phyloP scores from a whole-genome alignment of 208 protist genomes.

The Wallacemonas sp. region DNA sequence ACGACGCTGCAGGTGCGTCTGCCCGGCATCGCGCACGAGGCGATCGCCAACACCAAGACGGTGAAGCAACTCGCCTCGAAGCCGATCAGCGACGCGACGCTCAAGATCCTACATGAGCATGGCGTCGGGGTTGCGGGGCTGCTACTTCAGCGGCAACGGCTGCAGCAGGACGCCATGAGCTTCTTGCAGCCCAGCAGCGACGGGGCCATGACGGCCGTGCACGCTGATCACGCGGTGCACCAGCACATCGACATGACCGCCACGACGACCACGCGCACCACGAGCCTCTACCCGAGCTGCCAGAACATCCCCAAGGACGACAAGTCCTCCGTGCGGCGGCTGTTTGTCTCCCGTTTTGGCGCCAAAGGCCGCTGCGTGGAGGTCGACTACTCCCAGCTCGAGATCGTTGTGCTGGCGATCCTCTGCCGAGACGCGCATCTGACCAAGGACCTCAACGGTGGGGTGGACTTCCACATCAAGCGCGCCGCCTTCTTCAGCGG shows the following conservation, averaged over 20 bases:
- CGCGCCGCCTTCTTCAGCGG: constrained; percentile 86
- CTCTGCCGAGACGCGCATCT: constrained; percentile 73
- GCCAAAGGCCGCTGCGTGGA: constrained; percentile 74
- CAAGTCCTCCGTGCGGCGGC: constrained; percentile 72
- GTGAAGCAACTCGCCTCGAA: constrained; percentile 40
- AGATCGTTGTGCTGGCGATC: constrained; percentile 83
- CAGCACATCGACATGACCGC: constrained; percentile 86
- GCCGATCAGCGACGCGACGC: constrained; percentile 42
- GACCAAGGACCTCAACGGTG: constrained; percentile 59
- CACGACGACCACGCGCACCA: constrained; percentile 80
- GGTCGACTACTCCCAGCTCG: constrained; percentile 91
- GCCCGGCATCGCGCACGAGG: constrained; percentile 54
- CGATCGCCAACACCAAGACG: constrained; percentile 35
- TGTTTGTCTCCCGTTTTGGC: constrained; percentile 88
- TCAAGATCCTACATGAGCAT: constrained; percentile 48
- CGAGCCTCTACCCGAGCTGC: constrained; percentile 82
- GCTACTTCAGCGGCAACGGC: constrained; percentile 60
- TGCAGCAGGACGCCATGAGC: constrained; percentile 53
- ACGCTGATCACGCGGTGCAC: constrained; percentile 59
- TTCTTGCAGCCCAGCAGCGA: constrained; percentile 50
- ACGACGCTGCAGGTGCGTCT: constrained; percentile 45
- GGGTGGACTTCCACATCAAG: constrained; percentile 89
- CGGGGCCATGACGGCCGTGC: constrained; percentile 56
- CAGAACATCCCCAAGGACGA: constrained; percentile 91
- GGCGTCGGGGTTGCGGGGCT: constrained; percentile 53